Evolutionary conservation across 169 alveolate genomes (phyloP), one percentile per base, ranked within the genome.

Genomic region (Plasmodium fragile): DNA sequence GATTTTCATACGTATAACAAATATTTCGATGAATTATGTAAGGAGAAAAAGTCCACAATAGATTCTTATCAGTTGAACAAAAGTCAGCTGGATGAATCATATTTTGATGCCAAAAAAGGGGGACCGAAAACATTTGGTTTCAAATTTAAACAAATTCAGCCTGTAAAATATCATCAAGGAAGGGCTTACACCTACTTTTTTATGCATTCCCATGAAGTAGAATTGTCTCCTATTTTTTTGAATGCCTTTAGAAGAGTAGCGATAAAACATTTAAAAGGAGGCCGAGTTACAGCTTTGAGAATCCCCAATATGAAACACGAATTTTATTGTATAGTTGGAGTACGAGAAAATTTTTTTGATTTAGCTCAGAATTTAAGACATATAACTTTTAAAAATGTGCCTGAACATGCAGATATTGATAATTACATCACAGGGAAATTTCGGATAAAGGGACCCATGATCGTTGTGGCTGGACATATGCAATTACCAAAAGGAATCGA

Each of bases 381-480:
- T 3, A 95, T 96, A 89, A 96, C 96, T 25, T 96, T 96, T 92
- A 81, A 96, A 73, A 96, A 96, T 92, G 98, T 96, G 13, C 97
- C 98, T 8, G 92, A 83, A 34, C 65, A 96, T 18, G 96, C 96
- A 73, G 96, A 97, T 55, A 96, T 96, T 95, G 87, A 92, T 79
- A 96, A 87, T 82, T 98, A 97, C 30, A 77, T 93, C 28, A 92
- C 39, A 4, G 95, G 95, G 6, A 93, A 93, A 3, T 92, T 97
- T 70, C 79, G 98, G 55, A 91, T 97, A 30, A 95, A 96, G 71
- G 98, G 98, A 6, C 98, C 98, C 10, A 95, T 97, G 72, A 97
- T 96, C 39, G 98, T 97, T n/a, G 98, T 97, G 22, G 98, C 98
- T 5, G 98, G 98, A 2, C 98, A 97, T 93, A 53, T 97, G 75